Conservation (phyloP, 2,329 filamentous ascomycete genomes). For the Gyromitra esculenta region DNA sequence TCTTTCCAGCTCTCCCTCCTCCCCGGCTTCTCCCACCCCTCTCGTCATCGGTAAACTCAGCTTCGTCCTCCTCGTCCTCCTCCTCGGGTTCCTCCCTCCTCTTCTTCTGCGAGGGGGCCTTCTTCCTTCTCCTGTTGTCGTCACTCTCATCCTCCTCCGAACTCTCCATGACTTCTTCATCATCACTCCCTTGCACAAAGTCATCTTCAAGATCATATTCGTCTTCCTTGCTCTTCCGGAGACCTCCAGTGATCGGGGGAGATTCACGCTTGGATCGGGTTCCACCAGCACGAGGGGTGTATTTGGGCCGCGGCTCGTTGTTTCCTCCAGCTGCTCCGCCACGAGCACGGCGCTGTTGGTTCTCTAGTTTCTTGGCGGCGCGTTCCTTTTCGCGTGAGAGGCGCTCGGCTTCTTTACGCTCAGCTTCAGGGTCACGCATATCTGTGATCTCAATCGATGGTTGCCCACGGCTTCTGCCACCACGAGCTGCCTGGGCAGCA, state of each 20-base stretch:
- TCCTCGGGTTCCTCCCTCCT: conserved; percentile 53
- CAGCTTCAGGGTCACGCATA: conserved; percentile 68
- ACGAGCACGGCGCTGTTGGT: conserved; percentile 62
- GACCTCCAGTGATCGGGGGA: conserved; percentile 60
- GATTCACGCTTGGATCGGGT: conserved; percentile 54
- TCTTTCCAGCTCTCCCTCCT: conserved; percentile 60
- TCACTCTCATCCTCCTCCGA: conserved; percentile 56
- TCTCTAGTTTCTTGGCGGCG: conserved; percentile 66
- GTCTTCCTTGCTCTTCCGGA: conserved; percentile 64
- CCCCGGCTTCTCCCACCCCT: conserved; percentile 47
- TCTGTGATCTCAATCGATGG: conserved; percentile 68
- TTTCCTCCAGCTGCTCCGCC: conserved; percentile 34
- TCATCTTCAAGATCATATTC: conserved; percentile 64
- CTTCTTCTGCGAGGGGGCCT: conserved; percentile 56
- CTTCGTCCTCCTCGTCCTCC: conserved; percentile 56
- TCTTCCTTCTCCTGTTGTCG: conserved; percentile 55
- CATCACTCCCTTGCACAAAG: conserved; percentile 55
- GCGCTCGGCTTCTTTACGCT: conserved; percentile 69
- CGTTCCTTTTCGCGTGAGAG: conserved; percentile 62
- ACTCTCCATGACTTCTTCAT: conserved; percentile 56
- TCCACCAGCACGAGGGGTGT: conserved; percentile 61
- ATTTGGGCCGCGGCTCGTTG: conserved; percentile 53
- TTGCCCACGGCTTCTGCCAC: conserved; percentile 66
- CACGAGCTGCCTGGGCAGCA: conserved; percentile 67
- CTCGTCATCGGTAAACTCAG: conserved; percentile 55